phyloP scores from a whole-genome alignment of 352 stramenopile genomes.

The Thalassiosira allenii region DNA sequence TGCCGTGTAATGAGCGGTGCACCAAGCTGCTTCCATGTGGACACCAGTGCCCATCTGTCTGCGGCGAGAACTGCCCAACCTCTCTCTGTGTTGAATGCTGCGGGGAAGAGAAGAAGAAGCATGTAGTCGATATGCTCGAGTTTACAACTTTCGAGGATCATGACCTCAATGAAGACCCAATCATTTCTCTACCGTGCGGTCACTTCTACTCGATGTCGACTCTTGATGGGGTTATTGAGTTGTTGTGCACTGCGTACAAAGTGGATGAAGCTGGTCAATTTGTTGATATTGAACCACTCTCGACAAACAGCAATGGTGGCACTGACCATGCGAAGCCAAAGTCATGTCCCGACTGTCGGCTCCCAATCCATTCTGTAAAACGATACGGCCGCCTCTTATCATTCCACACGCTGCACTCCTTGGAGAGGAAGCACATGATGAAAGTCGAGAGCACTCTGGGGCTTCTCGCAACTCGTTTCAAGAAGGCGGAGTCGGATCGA shows the following conservation, averaged over 20 bases:
- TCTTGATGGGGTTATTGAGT: constrained; percentile 85
- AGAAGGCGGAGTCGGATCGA: background rate
- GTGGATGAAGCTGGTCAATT: constrained; percentile 27
- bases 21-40: constrained; percentile 78
- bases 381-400: constrained; percentile 62
- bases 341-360: constrained; percentile 61
- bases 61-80: constrained; percentile 85
- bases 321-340: constrained; percentile 49
- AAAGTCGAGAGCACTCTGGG: constrained; percentile 25
- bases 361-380: constrained; percentile 49
- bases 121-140: constrained; percentile 85
- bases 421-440: constrained; percentile 68
- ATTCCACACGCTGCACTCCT: constrained; percentile 33
- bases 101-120: constrained; percentile 49
- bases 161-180: constrained; percentile 83
- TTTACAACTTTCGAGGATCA: constrained; percentile 83
- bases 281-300: too few relatives aligned
- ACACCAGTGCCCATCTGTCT: constrained; percentile 87
- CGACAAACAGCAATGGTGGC: too few relatives aligned
- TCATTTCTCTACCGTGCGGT: constrained; percentile 86
- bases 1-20: constrained; percentile 76
- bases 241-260: constrained; percentile 47
- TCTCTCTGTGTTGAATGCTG: constrained; percentile 84
- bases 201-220: constrained; percentile 85
- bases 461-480: background rate